phyloP scores from a whole-genome alignment of 2,329 filamentous ascomycete species.

The Phaeophleospora eucalypticola region DNA sequence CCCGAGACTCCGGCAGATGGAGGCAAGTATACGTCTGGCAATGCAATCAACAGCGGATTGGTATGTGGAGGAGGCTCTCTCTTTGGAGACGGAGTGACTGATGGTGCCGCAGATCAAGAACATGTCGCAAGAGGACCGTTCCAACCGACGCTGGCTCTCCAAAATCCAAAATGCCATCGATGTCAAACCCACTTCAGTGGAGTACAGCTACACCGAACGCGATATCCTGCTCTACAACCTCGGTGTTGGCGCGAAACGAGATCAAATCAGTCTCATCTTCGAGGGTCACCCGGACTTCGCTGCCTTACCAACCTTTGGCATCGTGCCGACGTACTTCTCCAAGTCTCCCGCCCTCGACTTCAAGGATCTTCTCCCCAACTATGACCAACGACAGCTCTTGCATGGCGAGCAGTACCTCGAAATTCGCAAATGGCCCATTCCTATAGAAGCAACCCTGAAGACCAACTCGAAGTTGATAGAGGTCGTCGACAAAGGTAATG shows the following conservation, averaged over 20 bases:
- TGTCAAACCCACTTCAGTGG: slow-evolving; percentile 43
- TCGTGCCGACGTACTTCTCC: slow-evolving; percentile 85
- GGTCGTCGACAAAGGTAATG: slow-evolving; percentile 91
- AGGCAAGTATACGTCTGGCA: slow-evolving; percentile 54
- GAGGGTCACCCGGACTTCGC: slow-evolving; percentile 92
- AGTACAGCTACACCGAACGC: slow-evolving; percentile 67
- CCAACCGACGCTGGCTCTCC: slow-evolving; percentile 44
- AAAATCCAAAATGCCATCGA: slow-evolving; percentile 69
- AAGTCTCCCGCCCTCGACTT: slow-evolving; percentile 68
- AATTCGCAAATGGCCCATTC: slow-evolving; percentile 84
- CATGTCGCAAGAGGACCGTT: slow-evolving; percentile 59
- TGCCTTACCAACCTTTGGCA: slow-evolving; percentile 84
- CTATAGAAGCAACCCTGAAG: slow-evolving; percentile 71
- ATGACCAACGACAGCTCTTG: slow-evolving; percentile 95
- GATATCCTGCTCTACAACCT: slow-evolving; percentile 91
- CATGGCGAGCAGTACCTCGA: slow-evolving; percentile 98
- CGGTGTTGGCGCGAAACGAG: slow-evolving; percentile 85
- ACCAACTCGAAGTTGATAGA: slow-evolving; percentile 80
- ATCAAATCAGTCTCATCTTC: slow-evolving; percentile 80
- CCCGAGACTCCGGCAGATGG: slow-evolving; percentile 74
- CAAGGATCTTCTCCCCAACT: slow-evolving; percentile 84
- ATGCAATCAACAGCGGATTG: slow-evolving; percentile 7
- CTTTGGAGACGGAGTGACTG: not conserved
- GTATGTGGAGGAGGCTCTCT: not conserved
- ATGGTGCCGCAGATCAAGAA: not conserved